phyloP scores from a whole-genome alignment of 352 stramenopile species.

The Halophytophthora polymorphica region DNA sequence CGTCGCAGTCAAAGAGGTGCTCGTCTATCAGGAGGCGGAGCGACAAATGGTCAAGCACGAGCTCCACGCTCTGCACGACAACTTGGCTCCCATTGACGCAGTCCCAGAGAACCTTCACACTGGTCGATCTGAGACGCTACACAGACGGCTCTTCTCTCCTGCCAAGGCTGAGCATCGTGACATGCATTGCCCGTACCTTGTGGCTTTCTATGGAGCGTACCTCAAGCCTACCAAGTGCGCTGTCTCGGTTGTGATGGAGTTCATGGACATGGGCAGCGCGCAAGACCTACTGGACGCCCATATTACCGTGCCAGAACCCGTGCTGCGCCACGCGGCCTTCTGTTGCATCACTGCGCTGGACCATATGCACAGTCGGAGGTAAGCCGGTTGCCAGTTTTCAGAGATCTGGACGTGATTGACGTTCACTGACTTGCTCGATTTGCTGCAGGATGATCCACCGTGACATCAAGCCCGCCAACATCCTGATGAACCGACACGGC shows the following conservation, averaged over 20 bases:
- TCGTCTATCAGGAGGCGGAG: slow-evolving; percentile 80
- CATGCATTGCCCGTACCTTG: slow-evolving; percentile 64
- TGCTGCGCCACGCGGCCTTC: slow-evolving; percentile 75
- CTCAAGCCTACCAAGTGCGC: slow-evolving; percentile 63
- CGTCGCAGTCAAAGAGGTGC: slow-evolving; percentile 85
- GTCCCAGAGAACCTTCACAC: neutral
- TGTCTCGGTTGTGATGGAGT: slow-evolving; percentile 90
- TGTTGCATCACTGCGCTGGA: slow-evolving; percentile 80
- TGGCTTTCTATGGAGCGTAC: slow-evolving; percentile 90
- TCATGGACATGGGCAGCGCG: slow-evolving; percentile 90
- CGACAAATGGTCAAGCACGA: slow-evolving; percentile 84
- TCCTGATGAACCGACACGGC: slow-evolving; percentile 79
- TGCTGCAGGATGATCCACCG: slow-evolving; percentile 72
- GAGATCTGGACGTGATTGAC: too few relatives aligned
- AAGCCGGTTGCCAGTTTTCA: slow-evolving; percentile 1
- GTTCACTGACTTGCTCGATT: neutral
- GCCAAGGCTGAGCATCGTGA: neutral
- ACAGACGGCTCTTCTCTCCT: slow-evolving; percentile 17
- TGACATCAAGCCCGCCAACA: slow-evolving; percentile 90
- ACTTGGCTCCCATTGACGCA: slow-evolving; percentile 61
- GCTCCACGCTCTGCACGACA: slow-evolving; percentile 82
- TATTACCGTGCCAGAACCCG: slow-evolving; percentile 43
- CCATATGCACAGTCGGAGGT: slow-evolving; percentile 82
- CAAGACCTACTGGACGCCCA: slow-evolving; percentile 67
- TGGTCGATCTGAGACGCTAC: slow-evolving; percentile 1